Conservation (phyloP, 257 asterid genomes). For the Primulina tabacum region DNA sequence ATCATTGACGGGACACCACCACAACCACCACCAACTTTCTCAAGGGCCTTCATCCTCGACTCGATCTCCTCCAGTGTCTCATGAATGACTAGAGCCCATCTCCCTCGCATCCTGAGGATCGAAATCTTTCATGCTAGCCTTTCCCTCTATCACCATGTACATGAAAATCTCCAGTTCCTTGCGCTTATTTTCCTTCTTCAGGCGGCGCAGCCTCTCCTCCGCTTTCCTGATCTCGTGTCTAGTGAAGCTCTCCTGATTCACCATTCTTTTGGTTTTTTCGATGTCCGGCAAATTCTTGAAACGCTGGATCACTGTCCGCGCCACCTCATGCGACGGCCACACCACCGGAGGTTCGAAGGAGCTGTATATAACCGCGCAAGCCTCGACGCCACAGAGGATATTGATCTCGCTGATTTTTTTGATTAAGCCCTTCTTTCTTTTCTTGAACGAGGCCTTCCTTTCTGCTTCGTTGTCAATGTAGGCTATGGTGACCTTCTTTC, state of each 20-base stretch:
- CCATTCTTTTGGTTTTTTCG: constrained; percentile 38
- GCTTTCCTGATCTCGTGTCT: constrained; percentile 37
- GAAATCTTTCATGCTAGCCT: constrained; percentile 11
- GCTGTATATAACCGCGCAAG: constrained; percentile 44
- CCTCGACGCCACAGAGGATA: constrained; percentile 44
- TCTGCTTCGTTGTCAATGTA: constrained; percentile 38
- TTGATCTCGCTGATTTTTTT: constrained; percentile 42
- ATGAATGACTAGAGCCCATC: constrained; percentile 26
- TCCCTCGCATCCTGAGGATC: constrained; percentile 22
- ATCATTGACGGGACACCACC: neutral
- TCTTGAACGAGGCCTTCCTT: constrained; percentile 44
- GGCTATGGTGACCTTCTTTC: constrained; percentile 43
- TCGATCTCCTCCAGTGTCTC: constrained; percentile 27
- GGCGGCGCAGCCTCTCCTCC: constrained; percentile 31
- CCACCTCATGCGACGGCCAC: constrained; percentile 41
- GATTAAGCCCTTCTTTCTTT: constrained; percentile 47
- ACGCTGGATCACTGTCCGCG: constrained; percentile 34
- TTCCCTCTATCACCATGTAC: constrained; percentile 22
- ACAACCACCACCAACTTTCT: neutral
- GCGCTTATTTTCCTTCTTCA: constrained; percentile 32
- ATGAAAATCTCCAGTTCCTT: constrained; percentile 27
- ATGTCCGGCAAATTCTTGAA: constrained; percentile 30
- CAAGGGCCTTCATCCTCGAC: constrained; percentile 19
- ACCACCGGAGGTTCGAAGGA: constrained; percentile 39
- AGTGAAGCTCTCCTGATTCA: constrained; percentile 43